Base-by-base conservation (phyloP, 2,329 filamentous ascomycete genomes). In the Xylaria sp. region DNA sequence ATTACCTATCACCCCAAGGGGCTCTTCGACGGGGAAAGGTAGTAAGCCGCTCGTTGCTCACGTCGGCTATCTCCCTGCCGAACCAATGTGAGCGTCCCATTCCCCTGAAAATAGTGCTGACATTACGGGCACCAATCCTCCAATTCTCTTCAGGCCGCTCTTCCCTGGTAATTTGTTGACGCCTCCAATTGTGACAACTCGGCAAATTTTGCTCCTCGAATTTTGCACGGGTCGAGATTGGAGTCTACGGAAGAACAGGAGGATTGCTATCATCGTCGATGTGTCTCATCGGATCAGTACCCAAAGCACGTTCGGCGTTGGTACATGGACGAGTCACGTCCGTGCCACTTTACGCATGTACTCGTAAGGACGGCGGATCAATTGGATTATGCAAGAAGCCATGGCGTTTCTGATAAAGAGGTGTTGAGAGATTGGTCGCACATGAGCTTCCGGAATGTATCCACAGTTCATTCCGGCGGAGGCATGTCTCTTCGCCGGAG, bases 11-110 rank as follows among this genome's bases (percentile, higher is more conserved):
- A 54, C 53, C 50, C 55, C 18, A 51, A 55, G 46, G 19, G 16
- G 39, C 52, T 19, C 18, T 18, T 6, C 11, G 42, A 30, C 35
- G 47, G 5, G 23, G 16, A 11, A 19, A 59, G 61, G 58, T 50
- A 59, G 61, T 63, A 61, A 63, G 61, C 56, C 34, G 44, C 23
- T 46, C 11, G 46, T 16, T 57, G 55, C 52, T 52, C 18, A 37
- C 44, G 35, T 44, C 19, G 46, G 49, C 37, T 54, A 51, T 47
- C 44, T 18, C 49, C 42, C 50, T 56, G 52, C 58, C 58, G 55
- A 52, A 56, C 37, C 37, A 42, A 51, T 47, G 42, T 30, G 42
- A 42, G 16, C 23, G 47, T 37, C 54, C 55, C 16, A 42, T 13
- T 42, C 13, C 42, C 13, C 42, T 46, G 42, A 46, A n/a, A n/a